Conservation (phyloP, 768 basidiomycete species). For the Hygrophorus pudorinus region DNA sequence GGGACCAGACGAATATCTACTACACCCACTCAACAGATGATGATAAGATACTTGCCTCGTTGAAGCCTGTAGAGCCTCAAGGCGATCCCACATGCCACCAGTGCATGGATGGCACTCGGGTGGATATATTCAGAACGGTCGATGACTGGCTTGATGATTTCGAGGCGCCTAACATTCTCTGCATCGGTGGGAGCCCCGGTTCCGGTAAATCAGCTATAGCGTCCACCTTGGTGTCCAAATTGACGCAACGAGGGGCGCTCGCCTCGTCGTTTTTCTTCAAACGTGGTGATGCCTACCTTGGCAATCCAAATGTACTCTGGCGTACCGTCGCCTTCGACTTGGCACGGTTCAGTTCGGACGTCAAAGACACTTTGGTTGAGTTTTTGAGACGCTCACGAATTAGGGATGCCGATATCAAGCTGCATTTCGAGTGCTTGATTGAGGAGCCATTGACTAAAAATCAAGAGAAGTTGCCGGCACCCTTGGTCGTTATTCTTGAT, state of each 20-base stretch:
- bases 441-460: conserved; percentile 11
- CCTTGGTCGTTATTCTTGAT: conserved; percentile 17
- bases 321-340: conserved; percentile 5
- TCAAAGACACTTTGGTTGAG: neutral
- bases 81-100: neutral
- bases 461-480: conserved; percentile 1
- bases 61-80: neutral
- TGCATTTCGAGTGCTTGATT: conserved; percentile 7
- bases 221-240: conserved; percentile 1
- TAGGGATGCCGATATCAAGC: neutral
- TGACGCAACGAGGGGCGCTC: neutral
- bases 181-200: conserved; percentile 3
- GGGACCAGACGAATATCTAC: too few relatives aligned
- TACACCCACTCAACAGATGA: neutral
- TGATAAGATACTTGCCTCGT: neutral
- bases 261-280: conserved; percentile 1
- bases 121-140: neutral
- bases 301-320: conserved; percentile 2
- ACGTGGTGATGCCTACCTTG: neutral
- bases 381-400: neutral
- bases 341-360: neutral
- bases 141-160: conserved; percentile 1
- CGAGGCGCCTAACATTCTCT: conserved; percentile 1
- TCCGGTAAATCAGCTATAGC: conserved; percentile 4
- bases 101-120: conserved; percentile 3